These are phyloP conservation scores for Phytophthora megakarya DNA, from an alignment of 352 stramenopile genomes.

Conservation along the genomic window DNA sequence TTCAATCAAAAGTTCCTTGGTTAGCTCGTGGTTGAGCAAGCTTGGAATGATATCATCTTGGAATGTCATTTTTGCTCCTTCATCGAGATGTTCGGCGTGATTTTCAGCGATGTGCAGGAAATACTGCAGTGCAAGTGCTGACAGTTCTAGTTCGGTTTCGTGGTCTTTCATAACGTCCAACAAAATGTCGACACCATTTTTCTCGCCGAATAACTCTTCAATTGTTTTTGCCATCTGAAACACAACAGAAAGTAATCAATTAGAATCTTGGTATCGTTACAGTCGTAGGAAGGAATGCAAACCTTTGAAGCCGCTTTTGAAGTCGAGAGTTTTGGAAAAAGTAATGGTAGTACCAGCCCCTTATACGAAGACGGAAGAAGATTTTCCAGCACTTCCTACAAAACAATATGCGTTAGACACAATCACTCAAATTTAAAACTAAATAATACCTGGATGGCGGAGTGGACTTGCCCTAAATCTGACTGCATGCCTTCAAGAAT, in stretches of 20 bases:
- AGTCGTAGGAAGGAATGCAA: background rate
- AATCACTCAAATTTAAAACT: background rate
- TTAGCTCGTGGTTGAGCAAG: slow-evolving; percentile 64
- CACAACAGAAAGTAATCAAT: background rate
- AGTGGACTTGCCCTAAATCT: slow-evolving; percentile 72
- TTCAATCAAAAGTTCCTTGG: slow-evolving; percentile 77
- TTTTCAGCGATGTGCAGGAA: slow-evolving; percentile 79
- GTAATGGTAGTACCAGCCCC: slow-evolving; percentile 66
- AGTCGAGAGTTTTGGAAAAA: slow-evolving; percentile 64
- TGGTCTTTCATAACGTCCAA: slow-evolving; percentile 75
- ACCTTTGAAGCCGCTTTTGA: slow-evolving; percentile 70
- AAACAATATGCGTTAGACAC: slow-evolving; percentile 4
- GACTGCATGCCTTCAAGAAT: slow-evolving; percentile 83
- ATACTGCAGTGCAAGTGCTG: slow-evolving; percentile 78
- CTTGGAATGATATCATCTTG: slow-evolving; percentile 59
- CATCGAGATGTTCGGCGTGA: slow-evolving; percentile 47
- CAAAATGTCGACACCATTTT: slow-evolving; percentile 65
- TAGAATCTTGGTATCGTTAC: too few relatives aligned
- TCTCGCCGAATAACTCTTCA: slow-evolving; percentile 47
- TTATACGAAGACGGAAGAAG: slow-evolving; percentile 77
- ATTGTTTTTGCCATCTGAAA: slow-evolving; percentile 69
- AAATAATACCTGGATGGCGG: slow-evolving; percentile 64
- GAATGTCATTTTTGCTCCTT: slow-evolving; percentile 46
- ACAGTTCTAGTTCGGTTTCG: slow-evolving; percentile 65
- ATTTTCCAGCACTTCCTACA: slow-evolving; percentile 82